phyloP scores from a whole-genome alignment of 208 protist species.

The Trypanosoma platydactyli region DNA sequence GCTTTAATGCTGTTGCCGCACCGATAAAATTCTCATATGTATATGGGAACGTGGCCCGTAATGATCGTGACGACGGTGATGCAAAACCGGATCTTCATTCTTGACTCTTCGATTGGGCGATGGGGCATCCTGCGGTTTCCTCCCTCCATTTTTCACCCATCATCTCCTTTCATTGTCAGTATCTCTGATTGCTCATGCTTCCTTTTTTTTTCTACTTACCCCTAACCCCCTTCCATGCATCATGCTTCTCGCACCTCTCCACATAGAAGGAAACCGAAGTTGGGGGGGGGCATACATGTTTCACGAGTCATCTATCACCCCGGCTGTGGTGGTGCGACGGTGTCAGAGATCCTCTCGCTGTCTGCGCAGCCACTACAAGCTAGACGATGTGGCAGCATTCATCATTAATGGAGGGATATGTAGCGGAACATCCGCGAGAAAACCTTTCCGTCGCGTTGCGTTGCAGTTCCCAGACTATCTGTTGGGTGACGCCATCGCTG shows the following conservation, averaged over 20 bases:
- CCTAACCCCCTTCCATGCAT: background rate
- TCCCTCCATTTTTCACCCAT: background rate
- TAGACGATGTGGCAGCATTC: conserved; percentile 30
- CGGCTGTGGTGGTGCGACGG: conserved; percentile 48
- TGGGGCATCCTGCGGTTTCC: no score
- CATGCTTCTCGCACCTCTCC: no score
- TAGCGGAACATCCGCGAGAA: background rate
- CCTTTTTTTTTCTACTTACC: conserved; percentile 19
- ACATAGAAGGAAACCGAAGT: background rate
- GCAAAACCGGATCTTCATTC: no score
- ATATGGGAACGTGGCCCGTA: no score
- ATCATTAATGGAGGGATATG: conserved; percentile 34
- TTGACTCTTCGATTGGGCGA: no score
- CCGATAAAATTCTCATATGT: background rate
- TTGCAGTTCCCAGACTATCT: conserved; percentile 91
- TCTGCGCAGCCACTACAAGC: conserved; percentile 25
- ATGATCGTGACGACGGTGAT: no score
- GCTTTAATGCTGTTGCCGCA: background rate
- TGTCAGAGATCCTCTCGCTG: conserved; percentile 11
- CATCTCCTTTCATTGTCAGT: background rate
- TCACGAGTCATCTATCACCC: conserved; percentile 64
- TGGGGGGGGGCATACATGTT: conserved; percentile 43
- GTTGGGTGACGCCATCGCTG: conserved; percentile 60
- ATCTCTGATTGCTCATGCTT: no score
- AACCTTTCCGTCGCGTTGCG: conserved; percentile 50